These are phyloP conservation scores for Chaetomium olivaceum DNA, from an alignment of 2,329 filamentous ascomycete species.

Conservation along the genomic window DNA sequence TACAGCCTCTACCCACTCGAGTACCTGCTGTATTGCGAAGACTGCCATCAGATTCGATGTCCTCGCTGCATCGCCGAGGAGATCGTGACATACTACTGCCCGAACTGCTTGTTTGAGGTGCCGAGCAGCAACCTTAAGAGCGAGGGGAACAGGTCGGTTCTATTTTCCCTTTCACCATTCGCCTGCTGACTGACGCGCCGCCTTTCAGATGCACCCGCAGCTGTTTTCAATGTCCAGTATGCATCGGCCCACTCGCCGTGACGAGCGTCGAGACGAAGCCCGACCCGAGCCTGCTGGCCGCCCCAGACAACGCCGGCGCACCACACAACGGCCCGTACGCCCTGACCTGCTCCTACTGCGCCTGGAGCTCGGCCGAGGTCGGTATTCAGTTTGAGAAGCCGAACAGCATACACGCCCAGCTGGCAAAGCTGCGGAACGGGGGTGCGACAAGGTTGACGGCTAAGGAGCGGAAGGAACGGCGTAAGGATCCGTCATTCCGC, in stretches of 20 bases:
- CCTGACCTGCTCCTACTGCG: conserved; percentile 84
- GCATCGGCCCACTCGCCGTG: conserved; percentile 76
- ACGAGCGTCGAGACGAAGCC: conserved; percentile 64
- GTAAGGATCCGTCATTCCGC: conserved; percentile 44
- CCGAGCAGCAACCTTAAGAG: conserved; percentile 88
- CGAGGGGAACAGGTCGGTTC: conserved; percentile 83
- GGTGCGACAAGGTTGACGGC: conserved; percentile 53
- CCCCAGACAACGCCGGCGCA: conserved; percentile 43
- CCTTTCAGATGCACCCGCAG: conserved; percentile 77
- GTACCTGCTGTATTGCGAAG: conserved; percentile 92
- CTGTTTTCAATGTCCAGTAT: conserved; percentile 93
- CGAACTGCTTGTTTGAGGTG: conserved; percentile 92
- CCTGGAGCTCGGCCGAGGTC: conserved; percentile 88
- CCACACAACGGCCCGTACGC: conserved; percentile 63
- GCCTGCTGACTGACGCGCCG: conserved; percentile 6
- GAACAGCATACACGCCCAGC: conserved; percentile 80
- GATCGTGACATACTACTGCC: conserved; percentile 93
- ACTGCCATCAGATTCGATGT: conserved; percentile 95
- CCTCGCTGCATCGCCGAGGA: conserved; percentile 90
- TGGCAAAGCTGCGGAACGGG: conserved; percentile 68
- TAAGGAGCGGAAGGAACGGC: conserved; percentile 54
- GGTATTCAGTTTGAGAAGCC: conserved; percentile 87
- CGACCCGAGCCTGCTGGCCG: conserved; percentile 46
- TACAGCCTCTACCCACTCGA: conserved; percentile 93
- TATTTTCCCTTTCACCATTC: not conserved